Evolutionary conservation across 345 rosid genomes (phyloP), one percentile per base, ranked within the genome.

Genomic region (Populus euphratica): DNA sequence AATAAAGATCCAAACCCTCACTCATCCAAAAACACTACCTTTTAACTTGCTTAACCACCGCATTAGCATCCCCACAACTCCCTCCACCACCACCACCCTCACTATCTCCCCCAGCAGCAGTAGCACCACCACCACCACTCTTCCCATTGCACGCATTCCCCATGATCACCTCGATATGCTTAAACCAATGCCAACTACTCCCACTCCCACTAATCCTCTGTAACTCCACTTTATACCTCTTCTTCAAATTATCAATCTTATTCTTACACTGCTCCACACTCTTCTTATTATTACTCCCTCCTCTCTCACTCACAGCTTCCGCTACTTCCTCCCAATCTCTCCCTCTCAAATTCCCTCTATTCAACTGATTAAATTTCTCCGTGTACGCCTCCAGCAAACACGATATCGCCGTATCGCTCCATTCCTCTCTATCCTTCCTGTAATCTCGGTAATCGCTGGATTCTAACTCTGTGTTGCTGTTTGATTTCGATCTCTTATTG

Each of bases 281-380:
- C 82, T 87, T 87, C 84, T 87, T 91, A 91, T 84, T 91, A 86
- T 85, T 84, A 6, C 64, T 29, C 21, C 79, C 86, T 80, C 88
- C 90, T 84, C 93, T 78, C 88, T 88, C 95, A 54, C 88, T 90
- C 82, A 94, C 98, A 6, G 87, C 73, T 63, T 87, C 84, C 17
- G 98, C 98, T 75, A 94, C 98, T 78, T 90, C 97, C 85, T 94
- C 98, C 98, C 98, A 94, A 67, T 93, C 97, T 69, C 97, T 88
- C 29, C 98, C 98, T 25, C 97, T 78, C 78, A 94, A 75, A 83
- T 93, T 93, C 85, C 98, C 98, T 61, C 91, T 70, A 63, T 93
- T 94, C 79, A 94, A 85, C 85, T 91, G 92, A 71, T 83, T 85
- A 73, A 88, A 87, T 90, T 93, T 94, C 68, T 91, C 98, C 74